Conservation (phyloP, 2,329 filamentous ascomycete species). For the Pyrenophora teres region DNA sequence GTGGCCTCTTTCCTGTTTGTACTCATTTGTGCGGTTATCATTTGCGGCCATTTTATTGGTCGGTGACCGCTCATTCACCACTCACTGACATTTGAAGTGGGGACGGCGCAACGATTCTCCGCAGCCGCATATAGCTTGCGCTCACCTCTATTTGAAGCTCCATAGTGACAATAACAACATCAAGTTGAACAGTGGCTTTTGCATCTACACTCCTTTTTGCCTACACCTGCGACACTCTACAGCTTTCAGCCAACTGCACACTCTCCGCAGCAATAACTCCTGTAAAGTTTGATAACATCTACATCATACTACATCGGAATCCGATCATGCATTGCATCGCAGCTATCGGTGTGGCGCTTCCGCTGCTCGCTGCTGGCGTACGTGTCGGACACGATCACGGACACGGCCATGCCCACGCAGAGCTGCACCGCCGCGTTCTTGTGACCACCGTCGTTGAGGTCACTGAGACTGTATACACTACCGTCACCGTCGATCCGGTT, state of each 20-base stretch:
- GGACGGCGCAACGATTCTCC: background rate
- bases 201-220: background rate
- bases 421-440: slow-evolving; percentile 2
- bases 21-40: background rate
- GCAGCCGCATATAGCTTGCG: background rate
- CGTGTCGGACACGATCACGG: background rate
- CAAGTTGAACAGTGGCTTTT: background rate
- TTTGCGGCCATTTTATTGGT: slow-evolving; percentile 1
- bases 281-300: background rate
- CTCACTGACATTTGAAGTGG: background rate
- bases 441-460: slow-evolving; percentile 11
- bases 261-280: background rate
- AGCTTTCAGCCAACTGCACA: background rate
- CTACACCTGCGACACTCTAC: background rate
- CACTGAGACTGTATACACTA: slow-evolving; percentile 13
- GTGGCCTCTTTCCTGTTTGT: background rate
- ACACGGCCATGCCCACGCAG: slow-evolving; percentile 2
- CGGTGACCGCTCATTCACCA: background rate
- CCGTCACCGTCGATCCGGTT: slow-evolving; percentile 3
- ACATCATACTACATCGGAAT: too few relatives aligned
- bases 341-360: background rate
- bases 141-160: slow-evolving; percentile 2
- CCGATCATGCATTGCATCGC: background rate
- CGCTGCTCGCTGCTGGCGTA: slow-evolving; percentile 1
- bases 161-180: slow-evolving; percentile 1